Percentiles rank a stretch among this genome's conserved stretches.
Evolutionary conservation across 2,329 filamentous ascomycete genomes (phyloP).

Genomic region (Nigrograna mackinnonii): DNA sequence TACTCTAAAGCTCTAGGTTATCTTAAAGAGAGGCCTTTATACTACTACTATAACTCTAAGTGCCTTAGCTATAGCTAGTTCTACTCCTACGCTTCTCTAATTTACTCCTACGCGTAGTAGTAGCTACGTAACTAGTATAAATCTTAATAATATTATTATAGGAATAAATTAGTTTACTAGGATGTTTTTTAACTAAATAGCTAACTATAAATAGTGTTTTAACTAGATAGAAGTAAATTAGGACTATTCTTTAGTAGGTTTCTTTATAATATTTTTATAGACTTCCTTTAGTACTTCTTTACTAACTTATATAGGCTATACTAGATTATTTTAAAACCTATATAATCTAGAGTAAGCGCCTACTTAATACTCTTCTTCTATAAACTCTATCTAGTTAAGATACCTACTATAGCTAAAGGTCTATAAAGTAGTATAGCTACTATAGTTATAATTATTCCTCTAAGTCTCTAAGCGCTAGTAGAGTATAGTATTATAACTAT

Average conservation of each 20-base stretch:
- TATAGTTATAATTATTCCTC: background rate
- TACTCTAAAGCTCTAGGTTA: too few species aligned
- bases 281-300: background rate
- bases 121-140: too few species aligned
- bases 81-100: too few species aligned
- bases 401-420: background rate
- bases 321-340: background rate
- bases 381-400: background rate
- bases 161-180: too few species aligned
- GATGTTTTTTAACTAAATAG: background rate
- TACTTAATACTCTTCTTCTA: background rate
- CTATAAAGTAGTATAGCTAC: background rate
- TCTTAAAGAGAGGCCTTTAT: too few species aligned
- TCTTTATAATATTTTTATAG: constrained; percentile 1
- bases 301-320: constrained; percentile 1
- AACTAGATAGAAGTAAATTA: background rate
- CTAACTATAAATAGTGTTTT: background rate
- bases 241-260: constrained; percentile 1
- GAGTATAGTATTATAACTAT: constrained; percentile 2
- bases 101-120: too few species aligned
- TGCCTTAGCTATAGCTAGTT: too few species aligned
- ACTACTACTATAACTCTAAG: too few species aligned
- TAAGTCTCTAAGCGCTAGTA: background rate
- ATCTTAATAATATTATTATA: too few species aligned
- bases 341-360: background rate